phyloP scores from a whole-genome alignment of 1,139 yeast species.

The Pichia sp. region DNA sequence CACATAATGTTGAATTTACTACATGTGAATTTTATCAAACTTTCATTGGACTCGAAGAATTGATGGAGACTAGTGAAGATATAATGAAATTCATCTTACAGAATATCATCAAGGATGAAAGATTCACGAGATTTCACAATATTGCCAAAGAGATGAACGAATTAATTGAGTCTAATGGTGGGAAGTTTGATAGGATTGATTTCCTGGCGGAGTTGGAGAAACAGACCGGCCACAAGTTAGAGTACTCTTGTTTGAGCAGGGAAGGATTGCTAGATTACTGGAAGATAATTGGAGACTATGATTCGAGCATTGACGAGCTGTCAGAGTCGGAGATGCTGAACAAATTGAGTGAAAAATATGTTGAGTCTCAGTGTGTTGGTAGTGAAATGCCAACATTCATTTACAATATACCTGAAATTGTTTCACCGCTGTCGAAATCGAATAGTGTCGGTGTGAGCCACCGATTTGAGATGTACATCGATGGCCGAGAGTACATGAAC shows the following conservation, averaged over 20 bases:
- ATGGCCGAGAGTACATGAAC: constrained; percentile 77
- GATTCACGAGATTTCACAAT: constrained; percentile 18
- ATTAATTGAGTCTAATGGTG: constrained; percentile 22
- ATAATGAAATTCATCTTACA: constrained; percentile 38
- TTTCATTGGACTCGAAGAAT: constrained; percentile 59
- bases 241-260: background rate
- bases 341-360: constrained; percentile 47
- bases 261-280: constrained; percentile 1
- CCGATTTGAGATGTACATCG: constrained; percentile 78
- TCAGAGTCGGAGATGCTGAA: constrained; percentile 60
- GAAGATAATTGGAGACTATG: background rate
- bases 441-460: constrained; percentile 29
- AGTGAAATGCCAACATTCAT: constrained; percentile 56
- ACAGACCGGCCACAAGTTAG: constrained; percentile 33
- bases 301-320: constrained; percentile 28
- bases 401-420: constrained; percentile 71
- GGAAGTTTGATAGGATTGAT: constrained; percentile 40
- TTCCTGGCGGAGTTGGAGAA: constrained; percentile 51
- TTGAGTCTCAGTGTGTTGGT: constrained; percentile 53
- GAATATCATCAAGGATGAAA: constrained; percentile 14
- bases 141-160: constrained; percentile 23
- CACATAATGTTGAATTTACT: constrained; percentile 94
- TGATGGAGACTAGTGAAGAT: constrained; percentile 58
- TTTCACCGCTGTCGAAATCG: constrained; percentile 88
- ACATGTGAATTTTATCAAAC: constrained; percentile 90